Conservation (phyloP, 2,329 filamentous ascomycete genomes). For the Coleophoma eucalyptorum region DNA sequence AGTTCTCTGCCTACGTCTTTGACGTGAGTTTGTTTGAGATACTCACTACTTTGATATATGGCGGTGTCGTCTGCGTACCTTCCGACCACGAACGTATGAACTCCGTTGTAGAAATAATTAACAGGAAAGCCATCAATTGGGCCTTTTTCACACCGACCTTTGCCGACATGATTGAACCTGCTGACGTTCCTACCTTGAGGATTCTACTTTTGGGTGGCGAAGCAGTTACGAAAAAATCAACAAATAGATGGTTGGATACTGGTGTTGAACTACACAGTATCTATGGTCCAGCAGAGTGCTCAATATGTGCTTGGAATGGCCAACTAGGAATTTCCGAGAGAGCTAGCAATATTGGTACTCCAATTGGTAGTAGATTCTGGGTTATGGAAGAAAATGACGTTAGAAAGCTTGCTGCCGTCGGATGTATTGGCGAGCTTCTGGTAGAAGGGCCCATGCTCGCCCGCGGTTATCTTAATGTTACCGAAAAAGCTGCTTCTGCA, state of each 20-base stretch:
- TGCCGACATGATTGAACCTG: constrained; percentile 17
- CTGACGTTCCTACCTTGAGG: constrained; percentile 16
- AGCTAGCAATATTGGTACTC: constrained; percentile 14
- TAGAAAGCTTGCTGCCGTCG: constrained; percentile 15
- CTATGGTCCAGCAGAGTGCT: constrained; percentile 33
- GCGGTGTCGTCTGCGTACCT: constrained; percentile 36
- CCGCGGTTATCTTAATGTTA: constrained; percentile 56
- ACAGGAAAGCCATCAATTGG: constrained; percentile 16
- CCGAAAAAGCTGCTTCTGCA: constrained; percentile 49
- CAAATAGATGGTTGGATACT: constrained; percentile 31
- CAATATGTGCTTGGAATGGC: constrained; percentile 5
- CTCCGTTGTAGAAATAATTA: constrained; percentile 27
- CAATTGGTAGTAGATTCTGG: constrained; percentile 28
- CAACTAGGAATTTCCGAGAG: constrained; percentile 1
- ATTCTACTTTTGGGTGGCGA: constrained; percentile 24
- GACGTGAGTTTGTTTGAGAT: constrained; percentile 33
- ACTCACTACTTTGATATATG: constrained; percentile 25
- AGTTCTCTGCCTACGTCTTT: constrained; percentile 30
- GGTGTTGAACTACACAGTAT: constrained; percentile 36
- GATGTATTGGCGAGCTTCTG: constrained; percentile 21
- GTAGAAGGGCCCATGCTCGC: constrained; percentile 52
- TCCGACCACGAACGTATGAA: constrained; percentile 33
- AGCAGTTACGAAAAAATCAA: constrained; percentile 31
- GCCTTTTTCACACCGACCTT: constrained; percentile 25
- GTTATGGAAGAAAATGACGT: constrained; percentile 23